A percentile compares a stretch with the other conserved stretches of the same genome.
These are phyloP conservation scores for Chrysanthemum makinoi DNA, from an alignment of 129 eudicot genomes.

Conservation along the genomic window DNA sequence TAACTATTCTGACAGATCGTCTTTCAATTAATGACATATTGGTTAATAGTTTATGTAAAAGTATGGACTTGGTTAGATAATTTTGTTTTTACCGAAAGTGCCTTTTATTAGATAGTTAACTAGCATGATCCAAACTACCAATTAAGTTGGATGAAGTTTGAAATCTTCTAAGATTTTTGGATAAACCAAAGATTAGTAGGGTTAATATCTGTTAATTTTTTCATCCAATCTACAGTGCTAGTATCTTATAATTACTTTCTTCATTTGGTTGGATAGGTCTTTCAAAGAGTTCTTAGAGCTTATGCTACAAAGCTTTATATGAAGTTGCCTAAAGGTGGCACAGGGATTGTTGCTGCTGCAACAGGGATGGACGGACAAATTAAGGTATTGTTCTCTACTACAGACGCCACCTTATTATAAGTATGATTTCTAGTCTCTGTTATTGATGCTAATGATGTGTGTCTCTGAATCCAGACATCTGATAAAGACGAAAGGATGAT, in stretches of 20 bases:
- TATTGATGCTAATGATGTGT: constrained; percentile 20
- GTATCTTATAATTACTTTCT: constrained; percentile 7
- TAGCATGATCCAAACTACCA: not conserved
- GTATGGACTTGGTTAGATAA: not conserved
- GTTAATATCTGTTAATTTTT: not conserved
- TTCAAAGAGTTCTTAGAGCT: constrained; percentile 84
- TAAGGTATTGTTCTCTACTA: constrained; percentile 46
- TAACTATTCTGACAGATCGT: too few relatives aligned
- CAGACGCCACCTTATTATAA: constrained; percentile 2
- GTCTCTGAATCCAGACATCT: constrained; percentile 65
- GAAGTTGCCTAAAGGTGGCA: constrained; percentile 90
- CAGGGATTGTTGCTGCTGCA: constrained; percentile 97
- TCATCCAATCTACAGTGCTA: not conserved
- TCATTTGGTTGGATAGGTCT: constrained; percentile 49
- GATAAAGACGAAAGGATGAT: constrained; percentile 89
- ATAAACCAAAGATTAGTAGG: constrained; percentile 4
- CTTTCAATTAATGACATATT: too few relatives aligned
- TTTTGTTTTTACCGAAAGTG: not conserved
- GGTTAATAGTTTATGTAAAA: too few relatives aligned
- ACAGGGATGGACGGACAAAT: constrained; percentile 98
- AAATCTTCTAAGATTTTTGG: constrained; percentile 5
- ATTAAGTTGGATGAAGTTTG: constrained; percentile 9
- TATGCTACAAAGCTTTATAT: constrained; percentile 87
- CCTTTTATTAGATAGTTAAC: constrained; percentile 6
- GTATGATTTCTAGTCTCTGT: not conserved